These are phyloP conservation scores for Penicillium odoratum DNA, from an alignment of 495 filamentous ascomycete genomes.

Conservation along the genomic window DNA sequence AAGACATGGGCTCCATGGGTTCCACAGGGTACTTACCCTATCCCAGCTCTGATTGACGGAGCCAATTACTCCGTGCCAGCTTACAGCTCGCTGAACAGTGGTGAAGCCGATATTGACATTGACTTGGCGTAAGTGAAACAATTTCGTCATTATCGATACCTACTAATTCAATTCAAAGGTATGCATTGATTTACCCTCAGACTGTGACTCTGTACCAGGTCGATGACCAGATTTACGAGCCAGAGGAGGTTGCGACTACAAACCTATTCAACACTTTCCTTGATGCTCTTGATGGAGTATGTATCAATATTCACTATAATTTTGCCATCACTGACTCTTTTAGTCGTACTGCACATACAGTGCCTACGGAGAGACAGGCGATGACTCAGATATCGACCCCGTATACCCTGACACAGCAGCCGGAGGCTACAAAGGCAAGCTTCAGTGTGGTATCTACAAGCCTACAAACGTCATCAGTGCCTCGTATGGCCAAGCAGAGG, in stretches of 20 bases:
- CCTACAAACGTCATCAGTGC: slow-evolving; percentile 63
- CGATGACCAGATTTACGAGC: slow-evolving; percentile 50
- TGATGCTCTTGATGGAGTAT: slow-evolving; percentile 56
- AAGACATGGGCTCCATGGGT: slow-evolving; percentile 43
- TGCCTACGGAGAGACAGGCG: slow-evolving; percentile 49
- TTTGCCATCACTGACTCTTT: slow-evolving; percentile 1
- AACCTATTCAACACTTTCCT: slow-evolving; percentile 52
- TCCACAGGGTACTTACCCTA: slow-evolving; percentile 45
- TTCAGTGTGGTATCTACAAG: slow-evolving; percentile 62
- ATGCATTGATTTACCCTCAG: slow-evolving; percentile 53
- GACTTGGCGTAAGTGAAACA: slow-evolving; percentile 36
- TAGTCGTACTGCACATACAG: slow-evolving; percentile 32
- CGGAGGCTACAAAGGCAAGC: slow-evolving; percentile 54
- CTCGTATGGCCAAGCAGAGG: slow-evolving; percentile 58
- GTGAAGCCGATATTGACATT: slow-evolving; percentile 51
- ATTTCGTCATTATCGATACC: not conserved
- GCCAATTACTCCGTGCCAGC: slow-evolving; percentile 34
- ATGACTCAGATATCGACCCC: slow-evolving; percentile 44
- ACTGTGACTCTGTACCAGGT: slow-evolving; percentile 56
- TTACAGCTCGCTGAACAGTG: slow-evolving; percentile 27
- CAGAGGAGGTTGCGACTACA: slow-evolving; percentile 35
- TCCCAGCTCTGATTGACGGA: slow-evolving; percentile 44
- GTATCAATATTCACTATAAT: not conserved
- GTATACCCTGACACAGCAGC: slow-evolving; percentile 55
- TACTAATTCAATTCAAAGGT: slow-evolving; percentile 16